phyloP scores from a whole-genome alignment of 208 protist genomes.

The Trypanosoma theileri region DNA sequence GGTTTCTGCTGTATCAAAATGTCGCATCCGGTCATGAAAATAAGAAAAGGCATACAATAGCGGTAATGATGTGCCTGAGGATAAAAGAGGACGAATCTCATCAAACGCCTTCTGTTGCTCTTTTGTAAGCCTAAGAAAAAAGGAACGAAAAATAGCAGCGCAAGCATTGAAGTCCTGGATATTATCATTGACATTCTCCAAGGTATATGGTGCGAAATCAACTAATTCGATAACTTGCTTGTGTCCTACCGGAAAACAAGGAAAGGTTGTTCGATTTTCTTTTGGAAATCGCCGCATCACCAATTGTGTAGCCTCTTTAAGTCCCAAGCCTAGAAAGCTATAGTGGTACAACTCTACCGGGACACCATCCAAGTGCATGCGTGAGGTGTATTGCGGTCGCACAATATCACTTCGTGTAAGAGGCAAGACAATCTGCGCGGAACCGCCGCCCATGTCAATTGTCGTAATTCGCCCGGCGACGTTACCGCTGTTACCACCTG shows the following conservation, averaged over 20 bases:
- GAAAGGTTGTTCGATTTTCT: constrained; percentile 14
- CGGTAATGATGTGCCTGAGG: not conserved
- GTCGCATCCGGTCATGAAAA: constrained; percentile 61
- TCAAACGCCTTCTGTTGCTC: not conserved
- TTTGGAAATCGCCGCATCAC: constrained; percentile 9
- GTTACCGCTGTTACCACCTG: constrained; percentile 5
- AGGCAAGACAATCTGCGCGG: constrained; percentile 77
- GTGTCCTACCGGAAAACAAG: constrained; percentile 30
- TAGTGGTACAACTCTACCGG: constrained; percentile 58
- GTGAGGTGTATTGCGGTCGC: constrained; percentile 41
- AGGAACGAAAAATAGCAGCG: constrained; percentile 19
- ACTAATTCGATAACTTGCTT: constrained; percentile 3
- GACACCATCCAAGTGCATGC: constrained; percentile 9
- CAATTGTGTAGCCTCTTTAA: constrained; percentile 57
- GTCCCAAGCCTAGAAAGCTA: constrained; percentile 76
- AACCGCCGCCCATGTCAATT: constrained; percentile 86
- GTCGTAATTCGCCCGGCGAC: constrained; percentile 23
- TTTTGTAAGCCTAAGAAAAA: constrained; percentile 13
- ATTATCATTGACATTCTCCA: constrained; percentile 11
- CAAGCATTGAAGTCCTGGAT: constrained; percentile 34
- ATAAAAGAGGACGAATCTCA: not conserved
- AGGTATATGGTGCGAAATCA: not conserved
- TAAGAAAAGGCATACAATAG: constrained; percentile 71
- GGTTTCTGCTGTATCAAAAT: constrained; percentile 6
- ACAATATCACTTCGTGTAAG: constrained; percentile 22